A percentile compares a stretch with the other conserved stretches of the same genome.
These are phyloP conservation scores for Wickerhamiella sorbophila DNA, from an alignment of 805 yeast genomes.

Conservation along the genomic window DNA sequence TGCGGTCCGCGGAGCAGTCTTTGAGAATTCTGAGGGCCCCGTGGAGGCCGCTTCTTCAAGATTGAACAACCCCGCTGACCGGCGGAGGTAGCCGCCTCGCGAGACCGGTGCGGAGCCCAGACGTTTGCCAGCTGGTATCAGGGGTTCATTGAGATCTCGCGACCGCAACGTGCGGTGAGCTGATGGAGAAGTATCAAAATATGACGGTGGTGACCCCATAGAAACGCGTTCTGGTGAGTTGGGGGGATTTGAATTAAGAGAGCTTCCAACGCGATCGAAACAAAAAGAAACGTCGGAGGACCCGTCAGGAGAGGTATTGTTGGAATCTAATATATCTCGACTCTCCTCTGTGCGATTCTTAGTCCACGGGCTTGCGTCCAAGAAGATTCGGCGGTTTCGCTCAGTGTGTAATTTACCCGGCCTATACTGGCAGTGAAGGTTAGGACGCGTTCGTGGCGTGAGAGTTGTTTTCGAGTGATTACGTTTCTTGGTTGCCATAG, in stretches of 20 bases:
- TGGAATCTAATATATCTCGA: no score
- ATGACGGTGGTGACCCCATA: background rate
- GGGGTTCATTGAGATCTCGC: background rate
- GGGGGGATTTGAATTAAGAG: background rate
- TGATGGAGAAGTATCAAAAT: constrained; percentile 1
- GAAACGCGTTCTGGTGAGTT: background rate
- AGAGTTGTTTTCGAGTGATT: background rate
- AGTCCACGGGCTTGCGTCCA: background rate
- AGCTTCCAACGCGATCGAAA: no score
- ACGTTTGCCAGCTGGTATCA: background rate
- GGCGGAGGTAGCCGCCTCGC: constrained; percentile 16
- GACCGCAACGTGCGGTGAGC: background rate
- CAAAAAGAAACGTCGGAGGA: no score
- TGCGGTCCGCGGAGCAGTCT: constrained; percentile 8
- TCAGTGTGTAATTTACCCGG: background rate
- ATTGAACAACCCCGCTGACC: constrained; percentile 30
- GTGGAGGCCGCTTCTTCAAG: constrained; percentile 27
- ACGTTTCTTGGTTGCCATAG: background rate
- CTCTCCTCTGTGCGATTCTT: background rate
- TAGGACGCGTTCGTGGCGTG: background rate
- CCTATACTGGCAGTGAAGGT: background rate
- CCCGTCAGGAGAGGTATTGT: no score
- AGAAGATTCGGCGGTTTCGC: background rate
- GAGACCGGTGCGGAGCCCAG: background rate
- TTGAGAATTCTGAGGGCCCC: constrained; percentile 12